These are phyloP conservation scores for Isochrysis galbana DNA, from an alignment of 78 protist species.

Conservation along the genomic window DNA sequence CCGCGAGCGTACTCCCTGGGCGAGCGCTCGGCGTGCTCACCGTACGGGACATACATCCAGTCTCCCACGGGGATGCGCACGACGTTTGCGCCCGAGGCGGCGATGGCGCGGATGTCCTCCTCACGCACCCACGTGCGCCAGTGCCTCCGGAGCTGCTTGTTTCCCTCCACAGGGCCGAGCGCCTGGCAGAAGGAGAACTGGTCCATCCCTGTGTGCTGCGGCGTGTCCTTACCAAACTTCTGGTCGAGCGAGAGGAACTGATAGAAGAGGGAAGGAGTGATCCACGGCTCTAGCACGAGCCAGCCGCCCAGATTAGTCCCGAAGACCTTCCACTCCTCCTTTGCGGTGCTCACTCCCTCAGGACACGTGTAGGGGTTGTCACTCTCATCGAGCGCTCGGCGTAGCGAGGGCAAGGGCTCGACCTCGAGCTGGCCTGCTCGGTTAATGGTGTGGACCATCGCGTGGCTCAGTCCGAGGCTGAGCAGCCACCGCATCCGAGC, in stretches of 20 bases:
- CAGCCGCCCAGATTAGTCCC: slow-evolving; percentile 19
- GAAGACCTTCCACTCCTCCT: background rate
- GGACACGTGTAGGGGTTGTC: background rate
- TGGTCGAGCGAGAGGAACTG: background rate
- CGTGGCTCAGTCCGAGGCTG: too few species aligned
- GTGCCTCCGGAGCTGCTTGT: slow-evolving; percentile 15
- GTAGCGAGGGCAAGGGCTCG: too few species aligned
- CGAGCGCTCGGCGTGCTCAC: too few species aligned
- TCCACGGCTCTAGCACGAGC: slow-evolving; percentile 38
- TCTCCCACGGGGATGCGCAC: slow-evolving; percentile 18
- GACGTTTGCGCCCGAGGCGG: too few species aligned
- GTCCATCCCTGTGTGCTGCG: background rate
- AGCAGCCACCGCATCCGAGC: too few species aligned
- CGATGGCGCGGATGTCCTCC: background rate
- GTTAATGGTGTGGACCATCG: too few species aligned
- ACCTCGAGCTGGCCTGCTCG: too few species aligned
- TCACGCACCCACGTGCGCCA: slow-evolving; percentile 7
- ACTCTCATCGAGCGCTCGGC: too few species aligned
- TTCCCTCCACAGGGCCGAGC: background rate
- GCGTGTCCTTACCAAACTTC: background rate
- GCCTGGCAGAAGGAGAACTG: background rate
- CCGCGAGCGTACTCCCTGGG: too few species aligned
- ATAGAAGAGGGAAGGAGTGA: slow-evolving; percentile 9
- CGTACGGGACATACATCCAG: background rate
- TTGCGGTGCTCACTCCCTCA: background rate